phyloP scores from a whole-genome alignment of 768 basidiomycete species.

The Melanogaster broomeanus region DNA sequence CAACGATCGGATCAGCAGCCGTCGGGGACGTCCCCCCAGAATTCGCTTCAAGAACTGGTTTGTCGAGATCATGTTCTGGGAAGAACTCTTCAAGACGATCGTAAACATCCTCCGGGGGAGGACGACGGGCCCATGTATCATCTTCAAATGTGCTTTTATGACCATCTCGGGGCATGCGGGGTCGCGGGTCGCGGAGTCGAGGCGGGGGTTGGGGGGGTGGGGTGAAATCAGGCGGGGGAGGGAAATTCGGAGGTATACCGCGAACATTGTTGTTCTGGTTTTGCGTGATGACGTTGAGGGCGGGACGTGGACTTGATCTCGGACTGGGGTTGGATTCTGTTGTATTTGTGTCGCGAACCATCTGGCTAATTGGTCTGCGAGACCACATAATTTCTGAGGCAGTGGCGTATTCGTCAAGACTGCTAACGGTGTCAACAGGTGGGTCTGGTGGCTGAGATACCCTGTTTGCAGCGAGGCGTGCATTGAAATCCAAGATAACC shows the following conservation, averaged over 20 bases:
- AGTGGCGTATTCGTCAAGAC: constrained; percentile 31
- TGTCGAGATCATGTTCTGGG: constrained; percentile 94
- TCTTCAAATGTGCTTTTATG: constrained; percentile 59
- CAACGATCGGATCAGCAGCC: constrained; percentile 49
- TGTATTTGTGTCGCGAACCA: constrained; percentile 20
- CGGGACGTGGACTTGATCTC: constrained; percentile 24
- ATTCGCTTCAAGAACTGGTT: constrained; percentile 87
- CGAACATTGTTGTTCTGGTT: constrained; percentile 16
- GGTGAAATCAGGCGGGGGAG: constrained; percentile 19
- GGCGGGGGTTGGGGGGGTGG: constrained; percentile 13
- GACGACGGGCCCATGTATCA: constrained; percentile 86
- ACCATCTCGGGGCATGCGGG: constrained; percentile 32
- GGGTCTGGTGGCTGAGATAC: constrained; percentile 16
- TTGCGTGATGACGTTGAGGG: constrained; percentile 32
- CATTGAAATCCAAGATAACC: constrained; percentile 30
- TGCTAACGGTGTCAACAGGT: constrained; percentile 19
- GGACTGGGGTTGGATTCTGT: constrained; percentile 14
- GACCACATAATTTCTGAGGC: constrained; percentile 33
- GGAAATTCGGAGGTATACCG: constrained; percentile 15
- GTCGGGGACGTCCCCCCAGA: constrained; percentile 82
- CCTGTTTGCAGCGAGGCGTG: constrained; percentile 16
- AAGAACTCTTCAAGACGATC: constrained; percentile 94
- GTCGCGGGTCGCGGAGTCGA: constrained; percentile 15
- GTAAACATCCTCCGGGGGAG: constrained; percentile 89
- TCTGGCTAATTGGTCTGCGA: constrained; percentile 32